Evolutionary conservation across 257 asterid species (phyloP).

Genomic region (Fraxinus americana): DNA sequence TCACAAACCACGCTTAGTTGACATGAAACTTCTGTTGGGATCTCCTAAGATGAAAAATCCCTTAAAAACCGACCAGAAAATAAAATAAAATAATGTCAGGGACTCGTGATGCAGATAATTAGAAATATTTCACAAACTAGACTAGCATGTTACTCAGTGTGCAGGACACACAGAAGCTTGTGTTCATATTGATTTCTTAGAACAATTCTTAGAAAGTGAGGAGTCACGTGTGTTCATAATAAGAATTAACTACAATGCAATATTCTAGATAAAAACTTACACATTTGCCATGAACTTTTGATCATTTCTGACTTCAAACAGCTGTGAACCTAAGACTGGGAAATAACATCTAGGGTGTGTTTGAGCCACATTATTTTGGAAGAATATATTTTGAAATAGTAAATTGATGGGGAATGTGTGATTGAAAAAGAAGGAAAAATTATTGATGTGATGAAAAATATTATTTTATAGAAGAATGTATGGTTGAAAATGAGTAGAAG

Average conservation of each 20-base stretch:
- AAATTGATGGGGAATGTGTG: no score
- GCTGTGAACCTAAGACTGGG: not conserved
- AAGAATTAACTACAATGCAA: not conserved
- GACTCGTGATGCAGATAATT: not conserved
- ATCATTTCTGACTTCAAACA: not conserved
- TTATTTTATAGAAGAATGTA: no score
- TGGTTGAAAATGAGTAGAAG: no score
- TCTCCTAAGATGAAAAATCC: conserved; percentile 17
- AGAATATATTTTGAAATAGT: no score
- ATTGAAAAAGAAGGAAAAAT: no score
- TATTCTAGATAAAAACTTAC: not conserved
- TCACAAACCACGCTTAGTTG: not conserved
- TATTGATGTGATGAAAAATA: no score
- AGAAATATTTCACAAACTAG: not conserved
- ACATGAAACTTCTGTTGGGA: not conserved
- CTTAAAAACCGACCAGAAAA: conserved; percentile 14
- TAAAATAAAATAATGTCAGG: not conserved
- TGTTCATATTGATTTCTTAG: not conserved
- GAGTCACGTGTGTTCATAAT: not conserved
- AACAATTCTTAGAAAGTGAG: not conserved
- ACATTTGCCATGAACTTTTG: not conserved
- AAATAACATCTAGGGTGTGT: no score
- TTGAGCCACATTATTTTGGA: no score
- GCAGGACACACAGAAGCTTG: not conserved
- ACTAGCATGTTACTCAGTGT: not conserved